A percentile compares a stretch with the other conserved stretches of the same genome.
Evolutionary conservation across 163 green algal genomes (phyloP).

Genomic region (Scenedesmus sp.): DNA sequence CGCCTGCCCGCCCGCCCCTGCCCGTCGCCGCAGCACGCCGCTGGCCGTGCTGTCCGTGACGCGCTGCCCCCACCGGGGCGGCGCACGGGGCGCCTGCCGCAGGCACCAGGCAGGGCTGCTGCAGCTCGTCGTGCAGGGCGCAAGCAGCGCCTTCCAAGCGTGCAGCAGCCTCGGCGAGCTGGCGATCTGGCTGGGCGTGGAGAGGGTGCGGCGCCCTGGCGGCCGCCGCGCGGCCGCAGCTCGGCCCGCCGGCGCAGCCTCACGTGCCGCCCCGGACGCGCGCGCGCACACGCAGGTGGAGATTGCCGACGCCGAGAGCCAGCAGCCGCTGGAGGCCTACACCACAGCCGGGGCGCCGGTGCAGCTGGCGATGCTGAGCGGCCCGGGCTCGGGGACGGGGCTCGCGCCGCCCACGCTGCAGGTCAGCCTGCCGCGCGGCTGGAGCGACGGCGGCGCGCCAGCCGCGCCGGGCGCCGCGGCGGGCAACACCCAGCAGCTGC

Average conservation of each 20-base stretch:
- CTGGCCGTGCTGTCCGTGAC: slow-evolving; percentile 12
- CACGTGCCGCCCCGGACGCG: no score
- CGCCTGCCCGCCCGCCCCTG: no score
- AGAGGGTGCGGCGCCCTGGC: background rate
- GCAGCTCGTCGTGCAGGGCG: background rate
- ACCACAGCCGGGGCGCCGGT: background rate
- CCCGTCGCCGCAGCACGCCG: background rate
- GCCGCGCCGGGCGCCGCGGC: background rate
- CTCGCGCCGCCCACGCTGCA: background rate
- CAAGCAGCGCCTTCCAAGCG: background rate
- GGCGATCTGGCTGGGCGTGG: slow-evolving; percentile 11
- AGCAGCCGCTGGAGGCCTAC: background rate
- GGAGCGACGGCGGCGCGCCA: background rate
- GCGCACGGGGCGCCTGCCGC: background rate
- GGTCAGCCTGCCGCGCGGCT: background rate
- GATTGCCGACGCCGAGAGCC: background rate
- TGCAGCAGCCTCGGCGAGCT: slow-evolving; percentile 29
- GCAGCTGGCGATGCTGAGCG: slow-evolving; percentile 18
- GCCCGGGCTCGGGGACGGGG: background rate
- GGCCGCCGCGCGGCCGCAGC: no score
- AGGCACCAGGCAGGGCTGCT: background rate
- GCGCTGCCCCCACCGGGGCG: background rate
- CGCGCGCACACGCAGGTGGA: no score
- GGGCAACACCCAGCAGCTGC: slow-evolving; percentile 5
- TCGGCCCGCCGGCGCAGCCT: no score